phyloP scores from a whole-genome alignment of 768 basidiomycete species.

The Psilocybe azurescens region DNA sequence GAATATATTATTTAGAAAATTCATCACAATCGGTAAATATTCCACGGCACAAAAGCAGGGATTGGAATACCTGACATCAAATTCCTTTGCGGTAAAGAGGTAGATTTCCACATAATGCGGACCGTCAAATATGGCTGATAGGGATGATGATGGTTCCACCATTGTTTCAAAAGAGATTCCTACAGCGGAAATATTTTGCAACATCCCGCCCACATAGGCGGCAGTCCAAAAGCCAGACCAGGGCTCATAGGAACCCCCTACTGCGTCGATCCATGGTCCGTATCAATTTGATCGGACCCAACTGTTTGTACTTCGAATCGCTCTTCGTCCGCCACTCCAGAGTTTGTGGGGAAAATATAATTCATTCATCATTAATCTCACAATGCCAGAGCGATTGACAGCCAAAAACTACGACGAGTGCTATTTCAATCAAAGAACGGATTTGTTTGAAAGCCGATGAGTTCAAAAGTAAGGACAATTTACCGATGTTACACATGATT shows the following conservation, averaged over 20 bases:
- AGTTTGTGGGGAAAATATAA: not conserved
- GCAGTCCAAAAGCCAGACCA: too few relatives aligned
- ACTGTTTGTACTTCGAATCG: not conserved
- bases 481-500: not conserved
- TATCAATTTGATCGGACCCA: not conserved
- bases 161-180: too few relatives aligned
- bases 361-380: not conserved
- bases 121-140: too few relatives aligned
- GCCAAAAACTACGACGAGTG: not conserved
- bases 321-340: not conserved
- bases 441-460: not conserved
- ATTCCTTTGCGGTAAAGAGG: too few relatives aligned
- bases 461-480: not conserved
- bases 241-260: not conserved
- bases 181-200: too few relatives aligned
- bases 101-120: too few relatives aligned
- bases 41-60: too few relatives aligned
- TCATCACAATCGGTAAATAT: too few relatives aligned
- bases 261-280: not conserved
- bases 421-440: not conserved
- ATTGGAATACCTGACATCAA: too few relatives aligned
- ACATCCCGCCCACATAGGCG: too few relatives aligned
- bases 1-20: too few relatives aligned
- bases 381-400: not conserved
- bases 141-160: too few relatives aligned